phyloP scores from a whole-genome alignment of 2,329 filamentous ascomycete species.

The Immersiporthe knoxdaviesiana region DNA sequence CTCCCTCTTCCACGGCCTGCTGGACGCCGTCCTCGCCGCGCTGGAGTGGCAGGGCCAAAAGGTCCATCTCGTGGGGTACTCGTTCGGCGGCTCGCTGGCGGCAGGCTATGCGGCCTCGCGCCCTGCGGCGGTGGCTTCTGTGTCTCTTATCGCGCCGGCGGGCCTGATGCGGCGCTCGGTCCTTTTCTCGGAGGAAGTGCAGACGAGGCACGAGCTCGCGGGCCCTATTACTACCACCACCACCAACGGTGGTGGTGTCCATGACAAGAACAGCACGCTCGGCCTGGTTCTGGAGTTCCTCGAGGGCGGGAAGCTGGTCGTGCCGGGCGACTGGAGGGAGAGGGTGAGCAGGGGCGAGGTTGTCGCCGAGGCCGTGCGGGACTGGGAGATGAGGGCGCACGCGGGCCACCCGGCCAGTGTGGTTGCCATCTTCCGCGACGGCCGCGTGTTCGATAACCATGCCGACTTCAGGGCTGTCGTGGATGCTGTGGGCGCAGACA shows the following conservation, averaged over 20 bases:
- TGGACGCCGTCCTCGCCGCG: slow-evolving; percentile 44
- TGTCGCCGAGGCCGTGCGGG: slow-evolving; percentile 50
- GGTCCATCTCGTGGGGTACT: slow-evolving; percentile 54
- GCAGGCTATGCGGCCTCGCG: slow-evolving; percentile 42
- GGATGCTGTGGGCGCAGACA: background rate
- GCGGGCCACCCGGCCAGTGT: slow-evolving; percentile 50
- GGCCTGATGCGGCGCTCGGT: slow-evolving; percentile 42
- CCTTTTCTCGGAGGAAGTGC: slow-evolving; percentile 38
- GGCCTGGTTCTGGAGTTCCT: slow-evolving; percentile 45
- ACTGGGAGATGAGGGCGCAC: slow-evolving; percentile 53
- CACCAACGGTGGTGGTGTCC: slow-evolving; percentile 31
- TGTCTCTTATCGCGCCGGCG: slow-evolving; percentile 51
- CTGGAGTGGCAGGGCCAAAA: slow-evolving; percentile 46
- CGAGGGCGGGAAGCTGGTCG: slow-evolving; percentile 47
- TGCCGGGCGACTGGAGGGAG: slow-evolving; percentile 49
- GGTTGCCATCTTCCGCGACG: slow-evolving; percentile 51
- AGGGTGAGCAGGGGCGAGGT: slow-evolving; percentile 46
- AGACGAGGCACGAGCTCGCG: slow-evolving; percentile 7
- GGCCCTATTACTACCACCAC: background rate
- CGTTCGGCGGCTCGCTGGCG: slow-evolving; percentile 49
- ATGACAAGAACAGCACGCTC: slow-evolving; percentile 38
- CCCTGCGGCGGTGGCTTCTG: slow-evolving; percentile 36
- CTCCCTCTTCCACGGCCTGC: slow-evolving; percentile 46
- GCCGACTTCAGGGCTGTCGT: slow-evolving; percentile 32
- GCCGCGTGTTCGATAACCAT: slow-evolving; percentile 43